Base-by-base conservation (phyloP, 2,329 filamentous ascomycete genomes). In the Penicillium italicum region DNA sequence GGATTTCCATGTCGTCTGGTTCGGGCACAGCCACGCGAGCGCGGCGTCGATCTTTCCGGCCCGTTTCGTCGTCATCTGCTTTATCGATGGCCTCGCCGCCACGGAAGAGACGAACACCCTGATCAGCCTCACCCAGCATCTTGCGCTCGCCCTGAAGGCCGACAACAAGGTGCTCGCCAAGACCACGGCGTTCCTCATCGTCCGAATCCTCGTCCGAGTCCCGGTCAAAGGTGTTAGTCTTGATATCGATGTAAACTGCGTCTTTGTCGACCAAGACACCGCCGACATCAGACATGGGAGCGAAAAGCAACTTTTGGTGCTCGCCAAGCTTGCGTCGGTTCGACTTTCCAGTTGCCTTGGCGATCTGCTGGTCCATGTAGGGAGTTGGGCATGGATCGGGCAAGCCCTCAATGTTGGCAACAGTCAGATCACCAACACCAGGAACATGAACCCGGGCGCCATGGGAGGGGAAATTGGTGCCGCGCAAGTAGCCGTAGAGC, bases 271-370 rank as follows among this genome's bases (percentile, higher is more conserved):
- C 93, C 70, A 97, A 86, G 12, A 99, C 84, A 66, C 94, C 94
- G 62, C 92, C 95, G 33, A 96, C 91, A 74, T 99, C 94, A 26
- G 92, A 96, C 93, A 99, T 97, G 33, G 94, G 95, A 3, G 94
- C 95, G 74, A 97, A 95, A 5, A 99, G 78, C 65, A 95, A 85
- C 77, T 97, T 97, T 70, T 99, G 93, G 76, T 97, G 99, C 70
- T 99, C 94, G 31, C 95, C 94, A 14, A 99, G 77, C 54, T 92
- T 83, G 67, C 87, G 85, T 61, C 91, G 81, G 38, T 87, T 87
- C 33, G 86, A 86, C 73, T 96, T 96, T 3, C 93, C 93, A 0
- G 87, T 86, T 2, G 85, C 84, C 70, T 96, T 96, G 37, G 90
- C 90, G 38, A 92, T 77, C 7, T 90, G 90, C 73, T 94, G 90